Conservation (phyloP, 2,329 filamentous ascomycete species). For the Aspergillus sp. region DNA sequence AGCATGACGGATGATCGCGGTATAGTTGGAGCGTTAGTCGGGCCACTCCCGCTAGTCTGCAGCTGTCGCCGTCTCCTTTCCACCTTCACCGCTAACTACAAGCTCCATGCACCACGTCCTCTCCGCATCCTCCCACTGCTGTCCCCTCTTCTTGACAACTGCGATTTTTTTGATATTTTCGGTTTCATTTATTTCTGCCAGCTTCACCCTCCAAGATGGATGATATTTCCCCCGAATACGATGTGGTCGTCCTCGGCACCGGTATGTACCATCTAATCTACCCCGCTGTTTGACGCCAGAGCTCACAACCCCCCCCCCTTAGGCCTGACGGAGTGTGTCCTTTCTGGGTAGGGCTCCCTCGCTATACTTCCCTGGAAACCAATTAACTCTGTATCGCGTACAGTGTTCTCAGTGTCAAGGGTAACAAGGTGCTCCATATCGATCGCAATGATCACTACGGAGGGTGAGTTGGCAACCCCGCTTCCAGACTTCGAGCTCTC, state of each 20-base stretch:
- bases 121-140: slow-evolving; percentile 23
- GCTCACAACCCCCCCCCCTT: slow-evolving; percentile 29
- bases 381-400: slow-evolving; percentile 21
- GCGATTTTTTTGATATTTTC: not conserved
- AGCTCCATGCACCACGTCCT: slow-evolving; percentile 17
- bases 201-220: slow-evolving; percentile 66
- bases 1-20: not conserved
- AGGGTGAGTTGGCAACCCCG: slow-evolving; percentile 63
- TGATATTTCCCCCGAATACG: slow-evolving; percentile 97
- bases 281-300: slow-evolving; percentile 33
- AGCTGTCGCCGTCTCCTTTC: slow-evolving; percentile 5
- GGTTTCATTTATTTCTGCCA: not conserved
- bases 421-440: slow-evolving; percentile 98
- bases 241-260: slow-evolving; percentile 97
- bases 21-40: not conserved
- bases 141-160: slow-evolving; percentile 12
- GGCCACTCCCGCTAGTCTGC: not conserved
- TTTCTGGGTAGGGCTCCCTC: slow-evolving; percentile 73
- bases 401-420: slow-evolving; percentile 95
- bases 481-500: slow-evolving; percentile 13
- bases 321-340: slow-evolving; percentile 98
- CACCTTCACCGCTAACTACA: slow-evolving; percentile 12
- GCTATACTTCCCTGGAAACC: slow-evolving; percentile 5
- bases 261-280: slow-evolving; percentile 56
- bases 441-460: slow-evolving; percentile 98